Conservation (phyloP, 768 basidiomycete genomes). For the Suillus subalutaceus region DNA sequence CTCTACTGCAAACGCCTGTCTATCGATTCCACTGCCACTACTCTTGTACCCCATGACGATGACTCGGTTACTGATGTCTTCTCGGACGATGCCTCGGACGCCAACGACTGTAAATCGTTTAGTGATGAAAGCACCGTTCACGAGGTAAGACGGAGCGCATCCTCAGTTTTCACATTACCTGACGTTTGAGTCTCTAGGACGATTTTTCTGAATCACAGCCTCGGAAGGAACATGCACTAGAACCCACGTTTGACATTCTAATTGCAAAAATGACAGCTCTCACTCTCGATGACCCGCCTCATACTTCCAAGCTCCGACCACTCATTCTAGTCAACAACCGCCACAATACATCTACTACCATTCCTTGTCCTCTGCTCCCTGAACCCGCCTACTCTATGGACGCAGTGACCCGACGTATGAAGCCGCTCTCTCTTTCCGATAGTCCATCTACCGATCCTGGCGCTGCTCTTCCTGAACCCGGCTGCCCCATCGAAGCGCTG, state of each 20-base stretch:
- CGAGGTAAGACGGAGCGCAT: neutral
- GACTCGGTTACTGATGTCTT: neutral
- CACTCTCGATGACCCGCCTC: neutral
- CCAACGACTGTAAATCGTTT: neutral
- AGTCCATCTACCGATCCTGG: no score
- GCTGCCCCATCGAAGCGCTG: neutral
- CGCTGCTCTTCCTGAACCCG: neutral
- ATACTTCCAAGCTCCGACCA: neutral
- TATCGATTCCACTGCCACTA: neutral
- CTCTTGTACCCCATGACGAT: neutral
- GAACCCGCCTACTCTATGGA: neutral
- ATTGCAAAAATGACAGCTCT: neutral
- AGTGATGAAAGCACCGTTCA: neutral
- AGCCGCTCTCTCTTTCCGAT: neutral
- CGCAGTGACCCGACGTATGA: neutral
- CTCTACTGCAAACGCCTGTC: no score
- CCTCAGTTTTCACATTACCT: neutral
- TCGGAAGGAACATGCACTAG: neutral
- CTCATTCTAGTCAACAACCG: neutral
- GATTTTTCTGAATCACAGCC: neutral
- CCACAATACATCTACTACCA: neutral
- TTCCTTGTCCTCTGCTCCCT: neutral
- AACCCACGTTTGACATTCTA: neutral
- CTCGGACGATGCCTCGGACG: neutral
- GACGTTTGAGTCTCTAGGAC: neutral